A percentile compares a stretch with the other conserved stretches of the same genome.
Conservation (phyloP, 495 filamentous ascomycete genomes). For the Lichenothelia convexa region DNA sequence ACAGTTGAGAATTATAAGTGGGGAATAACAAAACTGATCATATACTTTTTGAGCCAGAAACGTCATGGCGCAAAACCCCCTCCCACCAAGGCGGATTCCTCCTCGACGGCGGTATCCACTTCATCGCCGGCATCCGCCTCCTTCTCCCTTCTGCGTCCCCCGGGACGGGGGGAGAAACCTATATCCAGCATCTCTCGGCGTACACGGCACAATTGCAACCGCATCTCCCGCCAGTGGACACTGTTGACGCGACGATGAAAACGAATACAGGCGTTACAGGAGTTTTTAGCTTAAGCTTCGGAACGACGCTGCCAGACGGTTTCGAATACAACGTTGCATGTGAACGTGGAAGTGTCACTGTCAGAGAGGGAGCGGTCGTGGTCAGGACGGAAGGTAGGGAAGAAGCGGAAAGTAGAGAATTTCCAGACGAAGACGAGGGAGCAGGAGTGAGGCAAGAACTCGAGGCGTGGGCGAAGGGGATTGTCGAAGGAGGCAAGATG, state of each 20-base stretch:
- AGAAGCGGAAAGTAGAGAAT: constrained; percentile 35
- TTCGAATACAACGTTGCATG: constrained; percentile 33
- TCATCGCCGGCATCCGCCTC: constrained; percentile 41
- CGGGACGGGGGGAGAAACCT: too few species aligned
- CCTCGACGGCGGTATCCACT: constrained; percentile 62
- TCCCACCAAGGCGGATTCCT: constrained; percentile 62
- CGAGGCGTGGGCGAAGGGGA: constrained; percentile 40
- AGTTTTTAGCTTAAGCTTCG: constrained; percentile 41
- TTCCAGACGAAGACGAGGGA: too few species aligned
- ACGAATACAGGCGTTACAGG: constrained; percentile 44
- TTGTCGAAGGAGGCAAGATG: constrained; percentile 28
- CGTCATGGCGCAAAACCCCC: constrained; percentile 55
- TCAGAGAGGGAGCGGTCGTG: constrained; percentile 32
- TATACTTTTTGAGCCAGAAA: too few species aligned
- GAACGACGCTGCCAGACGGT: constrained; percentile 40
- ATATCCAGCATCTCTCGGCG: constrained; percentile 37
- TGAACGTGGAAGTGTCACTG: constrained; percentile 30
- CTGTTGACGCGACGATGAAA: constrained; percentile 43
- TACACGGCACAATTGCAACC: constrained; percentile 38
- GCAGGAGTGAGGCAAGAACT: constrained; percentile 49
- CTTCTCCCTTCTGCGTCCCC: constrained; percentile 37
- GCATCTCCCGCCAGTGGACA: constrained; percentile 57
- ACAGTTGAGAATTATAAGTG: too few species aligned
- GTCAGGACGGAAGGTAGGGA: constrained; percentile 22
- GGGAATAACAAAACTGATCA: too few species aligned